Conservation (phyloP, 2,329 filamentous ascomycete species). For the Sodiomyces alkalinus region DNA sequence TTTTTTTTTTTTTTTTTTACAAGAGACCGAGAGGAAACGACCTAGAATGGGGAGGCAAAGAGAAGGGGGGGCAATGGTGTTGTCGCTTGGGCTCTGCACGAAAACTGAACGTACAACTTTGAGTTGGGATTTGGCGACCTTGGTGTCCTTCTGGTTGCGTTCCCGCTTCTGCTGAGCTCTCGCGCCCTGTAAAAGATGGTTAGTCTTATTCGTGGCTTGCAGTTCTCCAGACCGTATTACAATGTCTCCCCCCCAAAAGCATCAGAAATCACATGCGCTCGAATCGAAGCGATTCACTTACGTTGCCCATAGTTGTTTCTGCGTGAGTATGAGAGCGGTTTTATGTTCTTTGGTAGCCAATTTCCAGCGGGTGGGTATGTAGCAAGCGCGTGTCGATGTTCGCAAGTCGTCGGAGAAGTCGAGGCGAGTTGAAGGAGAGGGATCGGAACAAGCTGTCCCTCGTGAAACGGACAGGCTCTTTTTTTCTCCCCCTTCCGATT, state of each 20-base stretch:
- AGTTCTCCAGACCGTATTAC: too few species aligned
- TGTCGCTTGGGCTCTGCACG: not conserved
- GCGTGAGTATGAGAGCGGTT: not conserved
- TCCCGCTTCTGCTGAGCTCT: conserved; percentile 60
- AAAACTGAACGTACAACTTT: conserved; percentile 38
- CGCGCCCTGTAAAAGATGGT: conserved; percentile 43
- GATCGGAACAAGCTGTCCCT: too few species aligned
- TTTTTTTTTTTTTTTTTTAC: not conserved
- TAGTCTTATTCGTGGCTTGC: too few species aligned
- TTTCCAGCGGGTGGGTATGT: too few species aligned
- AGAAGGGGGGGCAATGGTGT: conserved; percentile 1
- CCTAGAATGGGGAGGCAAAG: conserved; percentile 1
- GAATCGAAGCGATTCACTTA: too few species aligned
- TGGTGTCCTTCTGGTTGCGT: conserved; percentile 49
- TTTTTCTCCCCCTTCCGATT: too few species aligned
- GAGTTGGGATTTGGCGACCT: conserved; percentile 48
- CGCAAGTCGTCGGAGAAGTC: not conserved
- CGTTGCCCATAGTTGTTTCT: conserved; percentile 5
- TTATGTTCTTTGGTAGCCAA: too few species aligned
- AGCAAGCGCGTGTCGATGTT: not conserved
- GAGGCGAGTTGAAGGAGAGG: too few species aligned
- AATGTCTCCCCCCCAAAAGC: too few species aligned
- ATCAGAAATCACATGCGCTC: too few species aligned
- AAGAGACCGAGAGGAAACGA: not conserved
- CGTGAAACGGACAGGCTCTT: too few species aligned